Base-by-base conservation (phyloP, 2,329 filamentous ascomycete species). In the Beauveria sp. region DNA sequence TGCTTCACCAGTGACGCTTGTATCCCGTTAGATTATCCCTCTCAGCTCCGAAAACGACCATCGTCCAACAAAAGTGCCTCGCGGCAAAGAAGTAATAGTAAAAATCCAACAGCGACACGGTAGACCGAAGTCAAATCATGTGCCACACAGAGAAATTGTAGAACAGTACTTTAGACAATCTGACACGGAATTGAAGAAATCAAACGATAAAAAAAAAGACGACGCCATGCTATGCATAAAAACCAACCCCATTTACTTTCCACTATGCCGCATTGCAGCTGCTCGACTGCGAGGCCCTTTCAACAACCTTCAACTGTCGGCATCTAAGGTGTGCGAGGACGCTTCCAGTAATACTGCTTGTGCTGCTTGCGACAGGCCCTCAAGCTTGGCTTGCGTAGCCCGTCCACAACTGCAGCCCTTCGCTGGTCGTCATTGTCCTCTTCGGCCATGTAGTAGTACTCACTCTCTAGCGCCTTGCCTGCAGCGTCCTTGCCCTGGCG, bases 391-490 rank as follows among this genome's bases (percentile, higher is more conserved):
- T 96, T 96, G 61, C 91, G 84, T 72, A 97, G 79, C 58, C 91
- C 90, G 66, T 93, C 87, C 1, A 93, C 91, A 16, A 97, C 91
- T 24, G 92, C 89, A 59, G 91, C 84, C 57, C 90, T 85, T 63
- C 93, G 85, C 70, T 88, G 85, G 65, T 87, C 83, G 70, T 98
- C 92, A 2, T 82, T 79, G 71, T 99, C 95, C 69, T 86, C 82
- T 73, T 98, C 93, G 0, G 93, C 90, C 8, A 97, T 81, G 70
- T 99, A 99, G 76, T 98, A 98, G 73, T 96, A 98, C 74, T 99
- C 93, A 78, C 90, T 96, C 79, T 99, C 93, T 1, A 99, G 83
- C 7, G 88, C 78, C 77, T 97, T 95, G 67, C 95, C 95, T 0
- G 95, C 93, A 5, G 95, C 95, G 71, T 99, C 95, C 74, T 98